A percentile compares a stretch with the other conserved stretches of the same genome.
Conservation (phyloP, 768 basidiomycete genomes). For the Mycena metata region DNA sequence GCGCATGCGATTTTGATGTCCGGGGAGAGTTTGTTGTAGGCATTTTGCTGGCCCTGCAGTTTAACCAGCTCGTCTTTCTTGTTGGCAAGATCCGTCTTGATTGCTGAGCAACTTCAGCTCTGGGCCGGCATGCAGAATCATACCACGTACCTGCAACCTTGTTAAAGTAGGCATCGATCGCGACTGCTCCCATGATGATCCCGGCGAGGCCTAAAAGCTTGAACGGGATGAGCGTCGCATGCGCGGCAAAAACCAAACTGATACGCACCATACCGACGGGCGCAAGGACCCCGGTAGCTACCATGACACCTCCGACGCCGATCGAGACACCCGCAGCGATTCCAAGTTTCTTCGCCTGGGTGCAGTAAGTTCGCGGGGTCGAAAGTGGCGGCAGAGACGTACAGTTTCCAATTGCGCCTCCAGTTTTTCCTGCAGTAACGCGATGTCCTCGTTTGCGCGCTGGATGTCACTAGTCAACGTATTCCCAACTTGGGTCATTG, state of each 20-base stretch:
- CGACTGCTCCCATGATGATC: background rate
- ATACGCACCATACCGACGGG: background rate
- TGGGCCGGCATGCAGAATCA: background rate
- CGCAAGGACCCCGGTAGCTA: background rate
- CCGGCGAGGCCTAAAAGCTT: background rate
- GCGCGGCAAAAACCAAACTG: background rate
- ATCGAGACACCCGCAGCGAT: background rate
- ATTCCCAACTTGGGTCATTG: background rate
- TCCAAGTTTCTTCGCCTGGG: slow-evolving; percentile 4
- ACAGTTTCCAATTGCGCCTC: background rate
- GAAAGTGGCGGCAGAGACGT: background rate
- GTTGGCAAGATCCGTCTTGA: background rate
- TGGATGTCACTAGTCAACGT: background rate
- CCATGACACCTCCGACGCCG: background rate
- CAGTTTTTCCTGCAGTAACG: background rate
- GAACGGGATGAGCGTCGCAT: background rate
- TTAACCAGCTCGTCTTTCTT: background rate
- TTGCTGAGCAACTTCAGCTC: background rate
- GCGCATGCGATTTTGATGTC: background rate
- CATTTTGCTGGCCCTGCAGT: background rate
- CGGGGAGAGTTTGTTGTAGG: background rate
- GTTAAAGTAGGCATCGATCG: slow-evolving; percentile 1
- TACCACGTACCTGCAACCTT: background rate
- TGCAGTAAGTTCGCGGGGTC: background rate
- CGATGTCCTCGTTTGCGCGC: background rate